Conservation (phyloP, 441 rosid species). For the Gossypium schwendimanii region DNA sequence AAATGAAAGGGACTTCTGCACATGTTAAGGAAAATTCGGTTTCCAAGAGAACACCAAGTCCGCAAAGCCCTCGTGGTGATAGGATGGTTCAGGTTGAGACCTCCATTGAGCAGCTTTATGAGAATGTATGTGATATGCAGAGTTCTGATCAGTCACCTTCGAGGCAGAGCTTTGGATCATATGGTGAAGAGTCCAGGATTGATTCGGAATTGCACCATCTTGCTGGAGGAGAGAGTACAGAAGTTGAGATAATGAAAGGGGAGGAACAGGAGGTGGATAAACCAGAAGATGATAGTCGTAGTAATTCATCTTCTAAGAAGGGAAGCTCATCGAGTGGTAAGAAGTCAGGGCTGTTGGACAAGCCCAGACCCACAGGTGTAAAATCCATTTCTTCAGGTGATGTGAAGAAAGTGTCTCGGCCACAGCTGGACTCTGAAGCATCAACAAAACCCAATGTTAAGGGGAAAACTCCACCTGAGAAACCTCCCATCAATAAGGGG, state of each 20-base stretch:
- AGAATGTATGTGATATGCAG: constrained; percentile 50
- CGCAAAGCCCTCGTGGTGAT: constrained; percentile 22
- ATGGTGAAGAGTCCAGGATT: constrained; percentile 62
- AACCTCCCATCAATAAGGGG: constrained; percentile 30
- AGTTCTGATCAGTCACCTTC: constrained; percentile 63
- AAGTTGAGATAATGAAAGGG: constrained; percentile 51
- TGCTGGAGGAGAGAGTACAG: constrained; percentile 52
- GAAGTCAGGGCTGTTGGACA: constrained; percentile 39
- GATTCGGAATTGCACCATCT: constrained; percentile 60
- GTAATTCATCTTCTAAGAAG: constrained; percentile 31
- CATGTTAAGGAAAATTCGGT: constrained; percentile 32
- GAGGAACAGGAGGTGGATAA: constrained; percentile 41
- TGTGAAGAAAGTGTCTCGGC: constrained; percentile 23
- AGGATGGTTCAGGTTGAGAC: constrained; percentile 31
- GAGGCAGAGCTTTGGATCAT: constrained; percentile 55
- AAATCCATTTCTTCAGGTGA: constrained; percentile 38
- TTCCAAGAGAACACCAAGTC: constrained; percentile 21
- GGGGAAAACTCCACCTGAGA: constrained; percentile 29
- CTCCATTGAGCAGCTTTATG: constrained; percentile 36
- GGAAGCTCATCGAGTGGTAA: constrained; percentile 26
- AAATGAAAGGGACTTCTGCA: constrained; percentile 28
- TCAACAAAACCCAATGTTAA: constrained; percentile 23
- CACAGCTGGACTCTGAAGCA: constrained; percentile 25
- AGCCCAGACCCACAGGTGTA: constrained; percentile 21
- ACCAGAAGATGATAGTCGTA: constrained; percentile 28